These are phyloP conservation scores for Calcarisporium arbuscula DNA, from an alignment of 2,329 filamentous ascomycete genomes.

Conservation along the genomic window DNA sequence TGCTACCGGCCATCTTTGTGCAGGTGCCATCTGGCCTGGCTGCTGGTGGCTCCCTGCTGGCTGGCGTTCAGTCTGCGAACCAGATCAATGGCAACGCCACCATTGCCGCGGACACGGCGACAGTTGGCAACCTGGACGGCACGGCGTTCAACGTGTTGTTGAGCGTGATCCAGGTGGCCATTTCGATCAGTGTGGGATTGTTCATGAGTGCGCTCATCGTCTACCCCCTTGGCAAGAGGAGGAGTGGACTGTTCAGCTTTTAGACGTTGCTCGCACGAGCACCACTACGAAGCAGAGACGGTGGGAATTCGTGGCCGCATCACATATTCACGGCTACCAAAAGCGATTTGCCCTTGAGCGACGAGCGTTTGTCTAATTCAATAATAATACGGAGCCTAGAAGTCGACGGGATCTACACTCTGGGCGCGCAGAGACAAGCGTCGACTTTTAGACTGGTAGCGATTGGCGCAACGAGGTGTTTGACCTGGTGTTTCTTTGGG, in stretches of 20 bases:
- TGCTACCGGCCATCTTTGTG: slow-evolving; percentile 80
- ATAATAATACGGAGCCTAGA: too few species aligned
- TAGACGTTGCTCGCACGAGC: slow-evolving; percentile 17
- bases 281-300: not conserved
- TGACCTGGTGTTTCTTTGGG: too few species aligned
- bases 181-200: slow-evolving; percentile 56
- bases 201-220: slow-evolving; percentile 50
- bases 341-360: too few species aligned
- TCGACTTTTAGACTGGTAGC: too few species aligned
- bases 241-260: slow-evolving; percentile 52
- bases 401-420: too few species aligned
- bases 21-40: slow-evolving; percentile 59
- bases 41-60: slow-evolving; percentile 51
- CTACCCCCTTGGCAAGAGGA: slow-evolving; percentile 50
- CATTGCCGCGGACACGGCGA: slow-evolving; percentile 14
- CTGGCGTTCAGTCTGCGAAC: slow-evolving; percentile 51
- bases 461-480: too few species aligned
- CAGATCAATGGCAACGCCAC: slow-evolving; percentile 42
- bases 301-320: too few species aligned
- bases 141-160: slow-evolving; percentile 49
- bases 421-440: too few species aligned
- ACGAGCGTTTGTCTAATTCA: too few species aligned
- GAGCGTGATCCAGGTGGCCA: slow-evolving; percentile 54
- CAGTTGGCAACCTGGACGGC: slow-evolving; percentile 29
- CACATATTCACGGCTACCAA: too few species aligned